Evolutionary conservation across 768 basidiomycete genomes (phyloP), one percentile per base, ranked within the genome.

Genomic region (Kwoniella botswanensis): DNA sequence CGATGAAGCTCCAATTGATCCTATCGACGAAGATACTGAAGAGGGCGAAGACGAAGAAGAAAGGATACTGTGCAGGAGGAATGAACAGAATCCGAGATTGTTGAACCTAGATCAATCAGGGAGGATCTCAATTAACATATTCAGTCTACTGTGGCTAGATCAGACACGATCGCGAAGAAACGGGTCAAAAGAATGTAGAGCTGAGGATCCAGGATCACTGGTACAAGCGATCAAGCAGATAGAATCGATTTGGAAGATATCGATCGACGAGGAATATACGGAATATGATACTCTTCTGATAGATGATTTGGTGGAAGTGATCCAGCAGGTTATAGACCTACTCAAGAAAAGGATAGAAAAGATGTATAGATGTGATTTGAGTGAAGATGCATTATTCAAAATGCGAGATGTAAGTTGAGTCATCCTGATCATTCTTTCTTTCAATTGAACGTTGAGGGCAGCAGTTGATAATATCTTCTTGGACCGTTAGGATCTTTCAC

Each of bases 51-150:
- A 65, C 7, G 64, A 68, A 2, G 52, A 67, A 43, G 66, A 70
- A 15, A 44, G 21, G n/a, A 29, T 71, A 17, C 9, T 71, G 6
- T 63, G 65, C 44, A 42, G 29, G 52, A 59, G 50, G n/a, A 55
- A 50, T 54, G 26, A 55, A 59, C 42, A 44, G 29, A 18, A 59
- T 50, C 11, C n/a, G 9, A 35, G 26, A 18, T 17, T 71, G 17
- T 56, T 71, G 22, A 71, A 67, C 59, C 60, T 71, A 21, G 64
- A 67, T 58, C 71, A 71, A n/a, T 43, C n/a, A 17, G 71, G 60
- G 10, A 59, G 59, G 41, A 35, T 71, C 12, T 71, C 71, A 1
- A 52, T 67, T 22, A 71, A 71, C 44, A 44, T 67, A 12, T 63
- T 54, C 44, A 35, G 42, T 2, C 17, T 24, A 17, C 17, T 61